Base-by-base conservation (phyloP, 1,139 yeast genomes). In the Pichia sp. region DNA sequence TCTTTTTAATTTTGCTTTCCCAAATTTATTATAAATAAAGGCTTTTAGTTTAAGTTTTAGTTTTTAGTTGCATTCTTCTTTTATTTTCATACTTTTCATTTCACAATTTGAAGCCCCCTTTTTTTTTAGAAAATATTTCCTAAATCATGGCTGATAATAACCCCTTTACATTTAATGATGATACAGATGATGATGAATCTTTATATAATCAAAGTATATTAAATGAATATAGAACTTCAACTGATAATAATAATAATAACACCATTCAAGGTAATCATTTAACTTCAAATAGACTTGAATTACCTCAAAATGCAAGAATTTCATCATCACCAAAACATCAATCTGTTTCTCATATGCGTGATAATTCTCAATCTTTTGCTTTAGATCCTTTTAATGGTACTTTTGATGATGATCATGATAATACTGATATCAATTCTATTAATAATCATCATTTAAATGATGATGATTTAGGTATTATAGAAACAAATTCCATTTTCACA, bases 121-220 rank as follows among this genome's bases (percentile, higher is more conserved):
- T 32, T 29, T 29, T 23, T 11, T 16, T 6, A 4, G 26, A 33
- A 24, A 11, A 10, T 8, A 24, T 8, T 12, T 4, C 7, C 28
- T 11, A 4, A 16, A 29, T 11, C 6, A 33, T 23, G 27, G 23
- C 36, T 12, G 8, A 30, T 9, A 29, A 11, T 26, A 42, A 42
- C 39, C 46, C 46, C 1, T 42, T 42, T 37, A 43, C 46, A 1
- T 40, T 46, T 12, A 38, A 42, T 23, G 40, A 46, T 16, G 47
- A 46, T 10, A 38, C 42, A 22, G 47, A 41, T 23, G 40, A 34
- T 26, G 45, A 46, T 20, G 40, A 27, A 20, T 40, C 43, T 9
- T 32, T 32, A 4, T 40, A 28, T 23, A 35, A 40, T 11, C 30
- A 30, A 4, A 20, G 26, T 28, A 30, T 34, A 1, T 8, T 34